These are phyloP conservation scores for Excoecaria agallocha DNA, from an alignment of 345 rosid genomes.

Conservation along the genomic window DNA sequence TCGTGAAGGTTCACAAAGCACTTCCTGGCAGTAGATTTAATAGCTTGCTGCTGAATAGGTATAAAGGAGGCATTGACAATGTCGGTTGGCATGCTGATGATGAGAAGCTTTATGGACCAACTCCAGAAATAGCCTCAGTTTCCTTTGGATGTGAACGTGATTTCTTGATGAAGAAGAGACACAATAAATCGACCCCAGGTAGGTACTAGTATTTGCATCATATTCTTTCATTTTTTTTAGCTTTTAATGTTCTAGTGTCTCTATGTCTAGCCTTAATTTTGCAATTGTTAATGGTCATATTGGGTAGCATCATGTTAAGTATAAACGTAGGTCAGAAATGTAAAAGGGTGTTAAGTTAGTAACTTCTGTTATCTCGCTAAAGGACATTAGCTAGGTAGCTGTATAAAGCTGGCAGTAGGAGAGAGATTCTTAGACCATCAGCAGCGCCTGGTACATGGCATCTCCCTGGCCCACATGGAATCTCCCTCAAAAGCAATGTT, in stretches of 20 bases:
- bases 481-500: too few relatives aligned
- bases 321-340: too few relatives aligned
- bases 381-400: too few relatives aligned
- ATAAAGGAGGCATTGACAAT: slow-evolving; percentile 68
- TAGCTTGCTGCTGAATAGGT: slow-evolving; percentile 78
- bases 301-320: too few relatives aligned
- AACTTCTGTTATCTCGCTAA: too few relatives aligned
- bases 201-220: background rate
- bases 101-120: slow-evolving; percentile 65
- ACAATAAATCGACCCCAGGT: slow-evolving; percentile 48
- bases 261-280: too few relatives aligned
- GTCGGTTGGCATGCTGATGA: slow-evolving; percentile 95
- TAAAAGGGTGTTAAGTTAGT: too few relatives aligned
- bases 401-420: too few relatives aligned
- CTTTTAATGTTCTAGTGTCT: background rate
- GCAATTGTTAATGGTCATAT: too few relatives aligned
- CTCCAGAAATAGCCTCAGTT: slow-evolving; percentile 77
- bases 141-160: slow-evolving; percentile 91
- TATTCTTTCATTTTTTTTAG: slow-evolving; percentile 11
- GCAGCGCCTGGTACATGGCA: too few relatives aligned
- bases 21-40: slow-evolving; percentile 82
- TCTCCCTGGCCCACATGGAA: too few relatives aligned
- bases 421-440: too few relatives aligned
- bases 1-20: slow-evolving; percentile 55
- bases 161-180: slow-evolving; percentile 67